Base-by-base conservation (phyloP, 129 eudicot genomes). In the Flaveria trinervia region DNA sequence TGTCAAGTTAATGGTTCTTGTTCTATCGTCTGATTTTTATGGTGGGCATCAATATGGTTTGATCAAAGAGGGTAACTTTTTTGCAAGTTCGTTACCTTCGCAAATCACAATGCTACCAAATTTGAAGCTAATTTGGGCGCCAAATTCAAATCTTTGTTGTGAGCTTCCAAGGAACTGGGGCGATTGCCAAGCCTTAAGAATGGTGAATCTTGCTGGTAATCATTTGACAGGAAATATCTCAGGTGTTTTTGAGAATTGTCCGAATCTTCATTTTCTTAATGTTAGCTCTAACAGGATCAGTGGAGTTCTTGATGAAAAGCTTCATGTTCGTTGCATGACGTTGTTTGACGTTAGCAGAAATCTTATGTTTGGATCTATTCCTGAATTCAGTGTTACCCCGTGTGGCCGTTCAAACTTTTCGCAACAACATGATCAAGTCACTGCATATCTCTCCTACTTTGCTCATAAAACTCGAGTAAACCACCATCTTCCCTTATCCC, bases 121-220 rank as follows among this genome's bases (percentile, higher is more conserved):
- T 57, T 80, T 86, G 69, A 72, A 73, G 82, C 69, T 86, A 15
- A 12, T 86, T 72, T 86, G 89, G 89, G 89, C 87, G 50, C 87
- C 89, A 9, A 65, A 43, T 18, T 65, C 75, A 22, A 72, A 72
- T 77, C 70, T 86, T 71, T 78, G 33, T 28, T 77, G 84, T 23
- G 28, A 75, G 44, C 55, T 85, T 51, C 83, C 84, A 4, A 72
- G 26, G 22, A 85, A 57, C n/a, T 82, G 89, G 89, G 77, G 84
- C 6, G 41, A 75, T 44, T 82, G 85, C 67, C 81, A 17, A 55
- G 69, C 70, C 64, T 73, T 85, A 70, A 71, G 22, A 43, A 81
- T 81, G 84, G 84, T 81, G 59, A 85, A 81, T 71, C 68, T 85
- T n/a, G 84, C 85, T 1, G 77, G 77, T 70, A 85, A 85, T 72